Conservation (phyloP, 2,329 filamentous ascomycete species). For the Pseudogymnoascus sp. region DNA sequence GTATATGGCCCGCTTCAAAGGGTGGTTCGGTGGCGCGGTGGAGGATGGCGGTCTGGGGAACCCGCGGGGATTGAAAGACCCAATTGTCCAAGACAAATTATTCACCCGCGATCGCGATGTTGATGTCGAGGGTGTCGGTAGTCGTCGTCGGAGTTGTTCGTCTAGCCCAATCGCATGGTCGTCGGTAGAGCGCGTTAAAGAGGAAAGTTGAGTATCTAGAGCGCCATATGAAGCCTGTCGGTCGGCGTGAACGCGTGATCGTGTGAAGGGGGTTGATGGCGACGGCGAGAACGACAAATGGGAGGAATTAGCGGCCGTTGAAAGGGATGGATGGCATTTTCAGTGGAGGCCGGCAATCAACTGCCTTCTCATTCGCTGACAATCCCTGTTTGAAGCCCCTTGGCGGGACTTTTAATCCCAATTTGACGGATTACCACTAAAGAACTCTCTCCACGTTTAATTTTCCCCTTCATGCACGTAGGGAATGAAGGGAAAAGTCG, state of each 20-base stretch:
- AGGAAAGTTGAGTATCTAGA: not conserved
- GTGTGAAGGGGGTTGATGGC: not conserved
- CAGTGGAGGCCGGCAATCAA: slow-evolving; percentile 2
- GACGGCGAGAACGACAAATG: not conserved
- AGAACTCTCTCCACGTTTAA: not conserved
- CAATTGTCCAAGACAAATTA: not conserved
- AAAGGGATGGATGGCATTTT: slow-evolving; percentile 3
- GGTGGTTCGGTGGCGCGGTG: not conserved
- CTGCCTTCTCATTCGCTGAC: not conserved
- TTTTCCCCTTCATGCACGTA: slow-evolving; percentile 2
- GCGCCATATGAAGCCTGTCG: not conserved
- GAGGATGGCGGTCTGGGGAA: not conserved
- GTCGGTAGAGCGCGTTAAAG: not conserved
- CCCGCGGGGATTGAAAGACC: not conserved
- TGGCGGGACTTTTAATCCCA: not conserved
- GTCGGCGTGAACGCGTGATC: not conserved
- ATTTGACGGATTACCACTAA: not conserved
- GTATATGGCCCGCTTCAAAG: not conserved
- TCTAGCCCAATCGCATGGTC: not conserved
- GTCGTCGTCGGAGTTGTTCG: not conserved
- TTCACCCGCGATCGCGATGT: not conserved
- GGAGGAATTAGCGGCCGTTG: slow-evolving; percentile 1
- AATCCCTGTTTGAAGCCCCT: not conserved
- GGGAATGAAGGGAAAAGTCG: not conserved
- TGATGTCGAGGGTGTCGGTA: not conserved